A percentile compares a stretch with the other conserved stretches of the same genome.
Evolutionary conservation across 805 yeast species (phyloP).

Genomic region (Priceomyces medius): DNA sequence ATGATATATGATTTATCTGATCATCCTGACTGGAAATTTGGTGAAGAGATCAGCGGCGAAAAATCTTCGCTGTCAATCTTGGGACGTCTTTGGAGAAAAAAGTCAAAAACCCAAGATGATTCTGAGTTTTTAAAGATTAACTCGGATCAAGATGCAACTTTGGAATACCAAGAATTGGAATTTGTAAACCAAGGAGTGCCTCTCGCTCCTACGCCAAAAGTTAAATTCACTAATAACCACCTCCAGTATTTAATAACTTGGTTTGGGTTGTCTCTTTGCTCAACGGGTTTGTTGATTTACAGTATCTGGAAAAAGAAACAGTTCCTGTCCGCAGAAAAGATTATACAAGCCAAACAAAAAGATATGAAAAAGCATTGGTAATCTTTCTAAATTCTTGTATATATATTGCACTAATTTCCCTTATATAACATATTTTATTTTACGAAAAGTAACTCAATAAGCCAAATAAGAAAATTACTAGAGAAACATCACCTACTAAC

Average conservation of each 20-base stretch:
- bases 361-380: conserved; percentile 30
- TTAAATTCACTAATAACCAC: conserved; percentile 85
- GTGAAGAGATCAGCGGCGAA: conserved; percentile 8
- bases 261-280: conserved; percentile 82
- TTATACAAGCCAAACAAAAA: conserved; percentile 38
- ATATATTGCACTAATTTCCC: neutral
- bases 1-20: conserved; percentile 66
- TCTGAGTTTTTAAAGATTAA: conserved; percentile 17
- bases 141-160: conserved; percentile 27
- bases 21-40: conserved; percentile 50
- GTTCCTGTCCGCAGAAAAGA: conserved; percentile 36
- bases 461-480: conserved; percentile 40
- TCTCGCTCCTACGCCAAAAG: conserved; percentile 75
- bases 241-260: conserved; percentile 90
- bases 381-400: conserved; percentile 1
- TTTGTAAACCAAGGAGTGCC: conserved; percentile 85
- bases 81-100: conserved; percentile 11
- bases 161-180: conserved; percentile 47
- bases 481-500: conserved; percentile 35
- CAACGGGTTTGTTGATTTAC: conserved; percentile 60
- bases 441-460: conserved; percentile 21
- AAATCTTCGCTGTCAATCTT: conserved; percentile 4
- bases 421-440: neutral
- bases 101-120: conserved; percentile 10
- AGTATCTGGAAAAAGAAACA: conserved; percentile 29